These are phyloP conservation scores for Citrus cavaleriei DNA, from an alignment of 345 rosid species.

Conservation along the genomic window DNA sequence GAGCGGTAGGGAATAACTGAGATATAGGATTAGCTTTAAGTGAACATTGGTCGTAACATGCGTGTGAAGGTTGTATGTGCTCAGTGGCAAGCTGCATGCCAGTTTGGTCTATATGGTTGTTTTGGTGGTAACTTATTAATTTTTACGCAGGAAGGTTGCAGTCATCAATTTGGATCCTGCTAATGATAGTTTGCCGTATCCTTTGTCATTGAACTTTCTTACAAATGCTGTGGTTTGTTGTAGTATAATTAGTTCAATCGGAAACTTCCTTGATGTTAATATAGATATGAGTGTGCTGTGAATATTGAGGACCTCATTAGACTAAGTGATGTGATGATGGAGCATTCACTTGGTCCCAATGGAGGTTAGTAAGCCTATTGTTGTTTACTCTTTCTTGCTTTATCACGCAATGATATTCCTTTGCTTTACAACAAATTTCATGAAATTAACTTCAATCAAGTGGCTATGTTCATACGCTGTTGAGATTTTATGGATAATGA, in stretches of 20 bases:
- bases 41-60: not conserved
- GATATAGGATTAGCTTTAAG: not conserved
- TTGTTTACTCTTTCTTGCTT: not conserved
- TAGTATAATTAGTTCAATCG: not conserved
- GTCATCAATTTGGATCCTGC: constrained; percentile 94
- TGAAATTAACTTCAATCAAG: not conserved
- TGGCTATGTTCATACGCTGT: not conserved
- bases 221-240: not conserved
- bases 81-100: not conserved
- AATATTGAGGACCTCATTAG: constrained; percentile 81
- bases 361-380: constrained; percentile 50
- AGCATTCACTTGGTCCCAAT: constrained; percentile 90
- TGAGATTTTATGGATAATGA: not conserved
- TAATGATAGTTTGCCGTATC: constrained; percentile 84
- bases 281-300: constrained; percentile 78
- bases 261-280: constrained; percentile 39
- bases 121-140: not conserved
- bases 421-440: not conserved
- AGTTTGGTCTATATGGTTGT: not conserved
- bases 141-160: constrained; percentile 73
- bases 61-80: not conserved
- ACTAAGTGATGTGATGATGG: constrained; percentile 75
- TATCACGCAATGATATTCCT: not conserved
- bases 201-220: constrained; percentile 16
- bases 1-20: not conserved